Evolutionary conservation across 495 filamentous ascomycete genomes (phyloP).

Genomic region (Mytilinidion resinicola): DNA sequence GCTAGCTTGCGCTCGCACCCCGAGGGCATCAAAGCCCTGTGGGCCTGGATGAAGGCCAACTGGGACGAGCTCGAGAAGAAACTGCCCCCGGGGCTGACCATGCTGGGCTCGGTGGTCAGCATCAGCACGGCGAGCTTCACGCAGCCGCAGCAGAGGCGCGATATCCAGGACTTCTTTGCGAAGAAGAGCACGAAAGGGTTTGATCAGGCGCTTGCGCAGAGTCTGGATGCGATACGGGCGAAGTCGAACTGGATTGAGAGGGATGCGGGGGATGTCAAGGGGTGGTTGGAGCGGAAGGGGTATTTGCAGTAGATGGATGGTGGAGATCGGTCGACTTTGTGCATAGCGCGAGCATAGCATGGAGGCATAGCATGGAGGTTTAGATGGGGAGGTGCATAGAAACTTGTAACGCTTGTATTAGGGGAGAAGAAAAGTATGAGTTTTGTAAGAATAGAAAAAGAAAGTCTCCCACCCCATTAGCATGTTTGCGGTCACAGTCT

Average conservation of each 20-base stretch:
- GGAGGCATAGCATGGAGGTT: too few relatives aligned
- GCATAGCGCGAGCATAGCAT: too few relatives aligned
- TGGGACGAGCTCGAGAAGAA: slow-evolving; percentile 77
- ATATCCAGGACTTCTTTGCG: slow-evolving; percentile 74
- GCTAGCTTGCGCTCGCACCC: slow-evolving; percentile 69
- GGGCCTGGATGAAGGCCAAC: slow-evolving; percentile 76
- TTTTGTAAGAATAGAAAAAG: too few relatives aligned
- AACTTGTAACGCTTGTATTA: too few relatives aligned
- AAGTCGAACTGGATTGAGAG: slow-evolving; percentile 58
- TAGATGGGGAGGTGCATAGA: too few relatives aligned
- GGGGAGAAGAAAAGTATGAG: too few relatives aligned
- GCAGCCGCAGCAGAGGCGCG: slow-evolving; percentile 62
- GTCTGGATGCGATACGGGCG: slow-evolving; percentile 52
- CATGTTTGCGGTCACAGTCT: too few relatives aligned
- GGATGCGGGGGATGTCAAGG: slow-evolving; percentile 54
- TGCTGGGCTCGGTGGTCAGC: slow-evolving; percentile 79
- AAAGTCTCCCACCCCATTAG: too few relatives aligned
- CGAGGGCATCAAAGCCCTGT: slow-evolving; percentile 74
- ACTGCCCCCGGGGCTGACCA: slow-evolving; percentile 70
- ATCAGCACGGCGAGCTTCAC: slow-evolving; percentile 81
- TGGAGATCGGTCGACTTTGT: not conserved
- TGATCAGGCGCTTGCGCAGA: slow-evolving; percentile 57
- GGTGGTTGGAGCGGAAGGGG: slow-evolving; percentile 54
- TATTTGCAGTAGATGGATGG: slow-evolving; percentile 37
- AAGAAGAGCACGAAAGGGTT: slow-evolving; percentile 69